Conservation (phyloP, 164 flowering plant genomes). For the Chimonanthus salicifolius region DNA sequence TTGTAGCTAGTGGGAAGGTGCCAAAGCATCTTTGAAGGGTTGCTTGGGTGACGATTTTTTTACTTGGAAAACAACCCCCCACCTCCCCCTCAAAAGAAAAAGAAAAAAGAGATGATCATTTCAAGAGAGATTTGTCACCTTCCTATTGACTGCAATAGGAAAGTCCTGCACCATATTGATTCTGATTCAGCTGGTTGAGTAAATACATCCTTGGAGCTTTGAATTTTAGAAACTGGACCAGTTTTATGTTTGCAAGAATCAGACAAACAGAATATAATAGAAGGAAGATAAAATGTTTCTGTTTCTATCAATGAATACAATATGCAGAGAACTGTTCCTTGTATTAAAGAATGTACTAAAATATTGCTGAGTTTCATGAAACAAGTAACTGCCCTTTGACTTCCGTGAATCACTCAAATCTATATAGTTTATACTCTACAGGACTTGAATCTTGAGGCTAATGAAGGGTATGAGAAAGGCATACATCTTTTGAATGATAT, state of each 20-base stretch:
- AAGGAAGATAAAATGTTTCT: background rate
- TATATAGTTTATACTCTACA: background rate
- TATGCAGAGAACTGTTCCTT: background rate
- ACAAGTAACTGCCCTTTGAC: background rate
- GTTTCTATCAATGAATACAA: conserved; percentile 2
- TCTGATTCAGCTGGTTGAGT: too few relatives aligned
- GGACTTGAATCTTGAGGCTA: background rate
- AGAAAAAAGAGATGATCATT: too few relatives aligned
- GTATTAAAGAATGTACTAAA: background rate
- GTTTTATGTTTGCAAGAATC: background rate
- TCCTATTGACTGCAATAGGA: too few relatives aligned
- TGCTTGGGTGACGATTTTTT: too few relatives aligned
- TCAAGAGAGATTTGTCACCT: too few relatives aligned
- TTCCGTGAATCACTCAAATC: too few relatives aligned
- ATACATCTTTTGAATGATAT: background rate
- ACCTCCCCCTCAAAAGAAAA: too few relatives aligned
- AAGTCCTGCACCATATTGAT: too few relatives aligned
- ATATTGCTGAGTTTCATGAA: background rate
- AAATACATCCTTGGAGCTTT: background rate
- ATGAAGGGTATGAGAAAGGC: background rate
- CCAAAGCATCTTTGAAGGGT: too few relatives aligned
- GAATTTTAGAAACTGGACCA: background rate
- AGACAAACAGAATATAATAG: background rate
- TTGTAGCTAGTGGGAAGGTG: too few relatives aligned
- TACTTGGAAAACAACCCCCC: too few relatives aligned